phyloP scores from a whole-genome alignment of 805 yeast species.

The Saccharomycopsis microspora region DNA sequence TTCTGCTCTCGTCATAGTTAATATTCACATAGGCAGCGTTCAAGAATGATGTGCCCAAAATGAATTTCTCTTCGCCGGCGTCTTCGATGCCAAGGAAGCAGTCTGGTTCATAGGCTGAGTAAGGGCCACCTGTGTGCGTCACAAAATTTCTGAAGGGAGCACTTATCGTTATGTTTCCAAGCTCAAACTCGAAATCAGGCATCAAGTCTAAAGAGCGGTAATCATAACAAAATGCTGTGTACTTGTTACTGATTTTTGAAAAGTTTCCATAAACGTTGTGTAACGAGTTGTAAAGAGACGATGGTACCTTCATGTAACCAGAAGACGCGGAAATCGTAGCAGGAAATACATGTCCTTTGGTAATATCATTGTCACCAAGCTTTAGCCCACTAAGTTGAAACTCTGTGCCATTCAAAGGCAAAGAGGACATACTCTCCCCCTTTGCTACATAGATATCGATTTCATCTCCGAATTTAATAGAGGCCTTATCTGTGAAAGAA shows the following conservation, averaged over 20 bases:
- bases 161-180: neutral
- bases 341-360: neutral
- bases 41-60: neutral
- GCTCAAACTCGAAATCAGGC: neutral
- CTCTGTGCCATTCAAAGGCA: neutral
- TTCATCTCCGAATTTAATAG: neutral
- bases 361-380: neutral
- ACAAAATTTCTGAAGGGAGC: neutral
- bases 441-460: neutral
- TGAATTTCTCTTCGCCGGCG: neutral
- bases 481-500: neutral
- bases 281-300: neutral
- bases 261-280: neutral
- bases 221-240: neutral
- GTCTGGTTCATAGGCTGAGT: neutral
- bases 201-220: neutral
- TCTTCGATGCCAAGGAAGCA: neutral
- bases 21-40: neutral
- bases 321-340: neutral
- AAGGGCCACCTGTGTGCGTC: neutral
- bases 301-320: neutral
- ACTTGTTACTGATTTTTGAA: neutral
- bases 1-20: neutral
- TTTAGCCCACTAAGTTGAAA: neutral
- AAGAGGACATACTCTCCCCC: neutral